Evolutionary conservation across 2,329 filamentous ascomycete species (phyloP), one percentile per base, ranked within the genome.

Genomic region (Paracorniculantispora psalliotae): DNA sequence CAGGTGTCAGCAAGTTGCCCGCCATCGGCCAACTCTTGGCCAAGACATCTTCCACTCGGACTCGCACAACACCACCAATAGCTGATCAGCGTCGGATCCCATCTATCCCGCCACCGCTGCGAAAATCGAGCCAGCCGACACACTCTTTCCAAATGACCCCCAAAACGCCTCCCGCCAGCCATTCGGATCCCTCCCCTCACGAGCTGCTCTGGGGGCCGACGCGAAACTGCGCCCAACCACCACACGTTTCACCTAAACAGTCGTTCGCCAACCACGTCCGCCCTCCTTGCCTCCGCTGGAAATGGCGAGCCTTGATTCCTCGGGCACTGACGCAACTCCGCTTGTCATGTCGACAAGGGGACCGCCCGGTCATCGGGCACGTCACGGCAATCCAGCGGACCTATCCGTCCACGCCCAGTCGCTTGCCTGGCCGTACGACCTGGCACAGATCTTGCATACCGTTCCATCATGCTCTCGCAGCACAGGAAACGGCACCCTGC

Each of bases 221-320:
- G 54, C 46, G 46, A 57, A 57, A 57, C 54, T 37, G 25, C 46
- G 54, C 53, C 53, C 44, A 56, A 39, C 30, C 41, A 41, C 25
- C 21, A 26, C 28, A 26, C 41, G 54, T 57, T 47, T 57, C 54
- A 49, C 33, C 54, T 49, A 57, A 57, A 48, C n/a, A 56, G 25
- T 39, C 43, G 43, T 57, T 49, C 53, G 33, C 44, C 30, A 56
- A 37, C 28, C 17, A 43, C 49, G n/a, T 5, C 17, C 2, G n/a
- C 41, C 21, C 3, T 15, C 21, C 44, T 23, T 47, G 19, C 23
- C 17, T 8, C 44, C 8, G 44, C 23, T 47, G 4, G 15, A 19
- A 21, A 35, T 49, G 6, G 28, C 30, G n/a, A 33, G n/a, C 28
- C 19, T 35, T 35, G 28, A 46, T 37, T 30, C 10, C 13, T n/a